Percentiles rank a stretch among this genome's conserved stretches.
These are phyloP conservation scores for Pseudocercospora cruenta DNA, from an alignment of 2,329 filamentous ascomycete genomes.

Conservation along the genomic window DNA sequence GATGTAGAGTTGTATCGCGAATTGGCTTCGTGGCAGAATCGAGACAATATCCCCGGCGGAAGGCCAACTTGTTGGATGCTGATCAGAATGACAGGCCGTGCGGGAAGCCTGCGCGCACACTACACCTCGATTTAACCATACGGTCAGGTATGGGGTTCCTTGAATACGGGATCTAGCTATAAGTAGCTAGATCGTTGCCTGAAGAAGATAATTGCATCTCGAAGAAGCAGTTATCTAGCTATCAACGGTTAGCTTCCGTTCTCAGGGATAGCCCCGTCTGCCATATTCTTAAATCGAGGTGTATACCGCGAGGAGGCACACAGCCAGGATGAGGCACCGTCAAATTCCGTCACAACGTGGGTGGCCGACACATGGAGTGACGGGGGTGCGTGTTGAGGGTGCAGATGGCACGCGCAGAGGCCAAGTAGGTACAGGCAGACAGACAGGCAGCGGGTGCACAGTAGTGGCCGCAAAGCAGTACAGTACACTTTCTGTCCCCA, in stretches of 20 bases:
- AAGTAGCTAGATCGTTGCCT: too few relatives aligned
- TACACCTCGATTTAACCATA: not conserved
- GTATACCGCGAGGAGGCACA: not conserved
- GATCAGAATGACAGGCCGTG: constrained; percentile 1
- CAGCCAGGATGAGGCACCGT: not conserved
- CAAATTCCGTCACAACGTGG: constrained; percentile 4
- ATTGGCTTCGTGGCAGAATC: constrained; percentile 10
- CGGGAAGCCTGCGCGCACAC: not conserved
- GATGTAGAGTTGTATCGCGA: constrained; percentile 8
- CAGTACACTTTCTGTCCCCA: not conserved
- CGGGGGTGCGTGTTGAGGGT: not conserved
- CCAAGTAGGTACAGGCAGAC: not conserved
- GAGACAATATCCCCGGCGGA: constrained; percentile 4
- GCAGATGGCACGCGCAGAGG: constrained; percentile 1
- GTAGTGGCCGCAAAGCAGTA: not conserved
- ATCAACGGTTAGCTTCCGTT: too few relatives aligned
- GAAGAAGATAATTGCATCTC: too few relatives aligned
- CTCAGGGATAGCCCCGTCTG: too few relatives aligned
- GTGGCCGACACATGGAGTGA: not conserved
- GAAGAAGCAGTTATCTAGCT: too few relatives aligned
- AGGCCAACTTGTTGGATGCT: constrained; percentile 1
- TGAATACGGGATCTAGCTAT: too few relatives aligned
- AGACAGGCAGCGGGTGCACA: not conserved
- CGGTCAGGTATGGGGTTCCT: too few relatives aligned
- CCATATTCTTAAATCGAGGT: too few relatives aligned